A percentile compares a stretch with the other conserved stretches of the same genome.
phyloP scores from a whole-genome alignment of 2,329 filamentous ascomycete species.

The Aspergillus brasiliensis region DNA sequence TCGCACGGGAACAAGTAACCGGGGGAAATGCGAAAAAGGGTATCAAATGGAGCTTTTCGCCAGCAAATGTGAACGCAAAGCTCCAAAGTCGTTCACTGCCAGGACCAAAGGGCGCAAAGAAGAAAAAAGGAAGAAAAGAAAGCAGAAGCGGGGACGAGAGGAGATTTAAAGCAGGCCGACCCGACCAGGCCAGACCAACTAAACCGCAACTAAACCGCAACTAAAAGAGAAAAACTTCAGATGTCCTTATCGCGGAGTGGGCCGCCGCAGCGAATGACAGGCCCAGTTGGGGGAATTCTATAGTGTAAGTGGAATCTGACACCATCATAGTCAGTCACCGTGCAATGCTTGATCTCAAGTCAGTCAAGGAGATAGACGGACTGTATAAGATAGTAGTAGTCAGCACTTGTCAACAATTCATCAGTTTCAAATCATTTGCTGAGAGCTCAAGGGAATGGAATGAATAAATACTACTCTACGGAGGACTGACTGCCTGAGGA shows the following conservation, averaged over 20 bases:
- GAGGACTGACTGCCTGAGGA: not conserved
- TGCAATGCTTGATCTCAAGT: no score
- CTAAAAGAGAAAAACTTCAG: not conserved
- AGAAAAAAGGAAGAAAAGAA: constrained; percentile 4
- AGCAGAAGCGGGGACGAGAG: not conserved
- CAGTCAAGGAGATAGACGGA: no score
- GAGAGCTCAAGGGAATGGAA: no score
- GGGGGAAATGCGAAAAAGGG: not conserved
- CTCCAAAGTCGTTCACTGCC: constrained; percentile 13
- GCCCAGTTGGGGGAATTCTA: not conserved
- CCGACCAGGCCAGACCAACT: not conserved
- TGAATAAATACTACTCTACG: no score
- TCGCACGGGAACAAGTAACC: no score
- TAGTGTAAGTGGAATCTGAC: no score
- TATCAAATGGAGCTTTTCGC: constrained; percentile 10
- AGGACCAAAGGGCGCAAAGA: constrained; percentile 5
- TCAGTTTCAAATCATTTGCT: no score
- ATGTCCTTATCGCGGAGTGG: not conserved
- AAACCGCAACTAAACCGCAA: no score
- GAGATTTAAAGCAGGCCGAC: constrained; percentile 2
- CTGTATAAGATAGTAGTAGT: no score
- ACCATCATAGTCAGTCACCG: no score
- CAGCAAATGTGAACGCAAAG: constrained; percentile 14
- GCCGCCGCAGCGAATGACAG: not conserved
- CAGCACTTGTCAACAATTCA: no score